phyloP scores from a whole-genome alignment of 1,139 yeast species.

The Magnusiomyces ingens region DNA sequence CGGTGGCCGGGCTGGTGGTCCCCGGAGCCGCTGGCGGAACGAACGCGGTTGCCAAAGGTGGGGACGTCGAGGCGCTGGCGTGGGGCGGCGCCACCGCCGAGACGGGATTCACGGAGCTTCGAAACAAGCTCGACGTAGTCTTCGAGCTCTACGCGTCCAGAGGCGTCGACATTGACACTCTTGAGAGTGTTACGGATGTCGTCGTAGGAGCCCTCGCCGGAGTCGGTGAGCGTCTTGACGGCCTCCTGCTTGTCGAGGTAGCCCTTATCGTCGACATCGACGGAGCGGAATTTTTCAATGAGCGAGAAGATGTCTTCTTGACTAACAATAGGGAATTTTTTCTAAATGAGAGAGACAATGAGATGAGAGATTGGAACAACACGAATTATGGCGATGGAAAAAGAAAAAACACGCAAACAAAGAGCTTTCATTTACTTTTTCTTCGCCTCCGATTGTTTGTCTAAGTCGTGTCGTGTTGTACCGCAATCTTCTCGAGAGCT shows the following conservation, averaged over 20 bases:
- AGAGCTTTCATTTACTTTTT: background rate
- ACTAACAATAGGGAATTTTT: constrained; percentile 75
- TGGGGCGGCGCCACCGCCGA: constrained; percentile 21
- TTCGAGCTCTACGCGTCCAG: constrained; percentile 94
- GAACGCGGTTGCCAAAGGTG: constrained; percentile 17
- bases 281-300: constrained; percentile 73
- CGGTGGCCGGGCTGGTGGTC: constrained; percentile 14
- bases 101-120: constrained; percentile 32
- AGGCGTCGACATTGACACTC: constrained; percentile 86
- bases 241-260: constrained; percentile 90
- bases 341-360: constrained; percentile 33
- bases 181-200: constrained; percentile 91
- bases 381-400: background rate
- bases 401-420: background rate
- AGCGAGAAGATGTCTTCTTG: constrained; percentile 82
- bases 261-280: constrained; percentile 91
- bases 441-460: background rate
- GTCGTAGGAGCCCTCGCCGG: constrained; percentile 80
- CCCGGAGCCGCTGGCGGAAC: constrained; percentile 13
- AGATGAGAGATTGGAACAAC: background rate
- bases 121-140: constrained; percentile 76
- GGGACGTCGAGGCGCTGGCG: constrained; percentile 18
- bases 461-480: background rate
- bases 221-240: constrained; percentile 71
- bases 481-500: too few species aligned